Evolutionary conservation across 345 rosid species (phyloP).

Genomic region (Hibiscus trionum): DNA sequence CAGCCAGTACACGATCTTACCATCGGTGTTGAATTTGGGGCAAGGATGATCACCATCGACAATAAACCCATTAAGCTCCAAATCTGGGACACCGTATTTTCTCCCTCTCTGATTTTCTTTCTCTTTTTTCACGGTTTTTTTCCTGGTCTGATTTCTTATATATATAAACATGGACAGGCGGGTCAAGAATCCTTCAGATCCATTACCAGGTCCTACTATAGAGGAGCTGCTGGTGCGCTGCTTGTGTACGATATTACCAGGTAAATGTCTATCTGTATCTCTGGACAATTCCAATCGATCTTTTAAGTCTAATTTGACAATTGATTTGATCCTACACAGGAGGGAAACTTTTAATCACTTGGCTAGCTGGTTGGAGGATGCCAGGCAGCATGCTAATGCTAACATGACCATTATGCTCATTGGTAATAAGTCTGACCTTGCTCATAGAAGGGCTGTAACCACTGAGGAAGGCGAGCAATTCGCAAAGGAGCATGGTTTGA

Average conservation of each 20-base stretch:
- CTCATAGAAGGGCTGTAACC: conserved; percentile 92
- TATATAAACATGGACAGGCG: conserved; percentile 38
- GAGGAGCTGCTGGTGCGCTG: conserved; percentile 98
- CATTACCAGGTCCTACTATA: conserved; percentile 89
- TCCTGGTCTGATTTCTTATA: background rate
- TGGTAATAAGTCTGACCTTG: conserved; percentile 91
- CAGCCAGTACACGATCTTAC: conserved; percentile 97
- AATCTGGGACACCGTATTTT: conserved; percentile 92
- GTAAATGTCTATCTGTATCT: conserved; percentile 15
- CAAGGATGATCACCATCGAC: conserved; percentile 45
- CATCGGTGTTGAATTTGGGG: conserved; percentile 93
- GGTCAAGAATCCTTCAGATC: conserved; percentile 99
- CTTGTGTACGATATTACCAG: conserved; percentile 98
- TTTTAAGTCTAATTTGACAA: background rate
- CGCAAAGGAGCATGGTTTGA: conserved; percentile 91
- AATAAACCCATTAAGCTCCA: conserved; percentile 79
- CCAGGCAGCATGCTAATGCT: conserved; percentile 96
- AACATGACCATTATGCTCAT: conserved; percentile 96
- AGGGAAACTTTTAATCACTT: conserved; percentile 93
- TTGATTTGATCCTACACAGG: conserved; percentile 24
- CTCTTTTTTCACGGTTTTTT: background rate
- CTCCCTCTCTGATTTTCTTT: background rate
- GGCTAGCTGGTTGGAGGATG: conserved; percentile 97
- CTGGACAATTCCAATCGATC: background rate
- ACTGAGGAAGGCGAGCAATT: conserved; percentile 96